Evolutionary conservation across 768 basidiomycete genomes (phyloP).

Genomic region (Lactarius evosmus): DNA sequence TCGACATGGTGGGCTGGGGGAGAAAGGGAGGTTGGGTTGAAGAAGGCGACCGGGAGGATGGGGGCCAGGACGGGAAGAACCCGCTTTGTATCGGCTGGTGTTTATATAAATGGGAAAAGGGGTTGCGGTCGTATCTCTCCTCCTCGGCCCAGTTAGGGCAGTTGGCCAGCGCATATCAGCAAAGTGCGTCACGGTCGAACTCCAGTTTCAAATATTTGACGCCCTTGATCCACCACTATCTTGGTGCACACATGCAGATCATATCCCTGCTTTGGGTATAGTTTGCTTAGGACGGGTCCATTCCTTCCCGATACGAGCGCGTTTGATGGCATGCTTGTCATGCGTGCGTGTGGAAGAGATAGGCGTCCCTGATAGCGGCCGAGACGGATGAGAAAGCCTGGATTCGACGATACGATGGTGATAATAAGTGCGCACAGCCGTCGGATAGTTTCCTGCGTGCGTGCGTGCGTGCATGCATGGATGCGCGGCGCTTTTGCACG

Average conservation of each 20-base stretch:
- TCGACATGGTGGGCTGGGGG: slow-evolving; percentile 1
- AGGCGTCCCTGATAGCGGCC: neutral
- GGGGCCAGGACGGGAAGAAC: neutral
- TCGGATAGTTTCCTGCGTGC: neutral
- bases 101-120: neutral
- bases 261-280: neutral
- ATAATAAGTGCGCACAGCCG: neutral
- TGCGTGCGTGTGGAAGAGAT: neutral
- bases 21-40: neutral
- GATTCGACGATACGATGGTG: neutral
- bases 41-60: neutral
- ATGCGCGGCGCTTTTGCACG: neutral
- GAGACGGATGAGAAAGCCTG: neutral
- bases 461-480: too few relatives aligned
- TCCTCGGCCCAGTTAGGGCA: neutral
- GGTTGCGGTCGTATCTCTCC: neutral
- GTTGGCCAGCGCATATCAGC: neutral
- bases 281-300: neutral
- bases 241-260: neutral
- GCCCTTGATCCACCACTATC: neutral
- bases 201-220: neutral
- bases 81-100: neutral
- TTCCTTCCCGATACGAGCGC: neutral
- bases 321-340: neutral
- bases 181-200: too few relatives aligned